Evolutionary conservation across 108 stramenopile genomes (phyloP), one percentile per base, ranked within the genome.

Genomic region (Cyclotella baltica): DNA sequence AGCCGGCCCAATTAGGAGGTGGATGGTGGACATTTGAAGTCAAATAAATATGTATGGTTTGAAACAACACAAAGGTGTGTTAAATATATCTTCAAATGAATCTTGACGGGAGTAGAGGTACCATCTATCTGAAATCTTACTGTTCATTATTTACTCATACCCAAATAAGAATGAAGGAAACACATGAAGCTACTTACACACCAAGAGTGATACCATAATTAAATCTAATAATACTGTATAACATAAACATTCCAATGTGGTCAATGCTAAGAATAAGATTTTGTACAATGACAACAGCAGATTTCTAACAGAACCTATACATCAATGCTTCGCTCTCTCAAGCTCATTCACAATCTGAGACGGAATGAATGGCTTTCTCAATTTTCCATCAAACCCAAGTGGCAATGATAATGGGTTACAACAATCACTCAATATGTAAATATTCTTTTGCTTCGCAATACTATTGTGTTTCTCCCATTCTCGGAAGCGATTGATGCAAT

Each of bases 391-490:
- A 72, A 88, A 88, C 1, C 88, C 91, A 72, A 55, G 56, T 22
- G 87, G 91, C 77, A 83, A 27, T 19, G 51, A 29, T 22, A 40
- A 18, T 1, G 67, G 67, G 27, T 72, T 27, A 25, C 38, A 78
- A 37, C 31, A 70, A 34, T 77, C 86, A 33, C 73, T 72, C 3
- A 88, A 11, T 13, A 91, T 37, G 28, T 56, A 69, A 3, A 89
- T 67, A 76, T 89, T 86, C 47, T 82, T 84, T 52, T 90, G 90
- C 25, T 72, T 69, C 16, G 84, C 83, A 3, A 87, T 81, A 15
- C 90, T 68, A 65, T 84, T 87, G 25, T 71, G 65, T 28, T 56
- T 85, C 70, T 90, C 90, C 90, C 90, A 90, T 10, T 76, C 85
- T 28, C 90, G 86, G 72, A 90, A 88, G 9, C 78, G 77, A 0